These are phyloP conservation scores for Nothopassalora personata DNA, from an alignment of 2,329 filamentous ascomycete genomes.

Conservation along the genomic window DNA sequence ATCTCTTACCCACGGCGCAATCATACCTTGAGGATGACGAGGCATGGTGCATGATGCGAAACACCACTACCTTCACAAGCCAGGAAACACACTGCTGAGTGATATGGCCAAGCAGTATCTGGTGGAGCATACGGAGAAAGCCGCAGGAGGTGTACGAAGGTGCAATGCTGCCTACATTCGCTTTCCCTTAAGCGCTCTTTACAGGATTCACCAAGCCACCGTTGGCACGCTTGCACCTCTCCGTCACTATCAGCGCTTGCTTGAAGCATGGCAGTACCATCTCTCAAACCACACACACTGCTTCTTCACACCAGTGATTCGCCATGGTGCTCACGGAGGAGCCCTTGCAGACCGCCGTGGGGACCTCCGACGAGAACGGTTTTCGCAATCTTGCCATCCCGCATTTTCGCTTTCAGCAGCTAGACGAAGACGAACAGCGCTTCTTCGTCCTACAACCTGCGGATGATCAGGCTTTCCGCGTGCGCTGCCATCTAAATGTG, in stretches of 20 bases:
- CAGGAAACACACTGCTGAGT: too few relatives aligned
- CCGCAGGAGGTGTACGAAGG: too few relatives aligned
- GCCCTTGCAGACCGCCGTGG: background rate
- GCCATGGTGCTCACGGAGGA: background rate
- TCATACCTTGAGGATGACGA: too few relatives aligned
- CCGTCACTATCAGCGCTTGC: background rate
- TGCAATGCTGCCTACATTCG: too few relatives aligned
- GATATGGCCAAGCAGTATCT: too few relatives aligned
- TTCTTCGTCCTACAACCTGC: constrained; percentile 3
- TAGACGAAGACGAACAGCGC: background rate
- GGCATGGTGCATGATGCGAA: too few relatives aligned
- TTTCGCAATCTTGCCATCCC: background rate
- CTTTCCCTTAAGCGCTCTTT: too few relatives aligned
- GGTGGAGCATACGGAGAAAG: too few relatives aligned
- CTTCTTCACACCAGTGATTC: background rate
- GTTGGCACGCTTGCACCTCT: background rate
- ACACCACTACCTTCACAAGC: too few relatives aligned
- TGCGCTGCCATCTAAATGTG: background rate
- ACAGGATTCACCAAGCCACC: background rate
- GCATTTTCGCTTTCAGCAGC: background rate
- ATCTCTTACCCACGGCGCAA: too few relatives aligned
- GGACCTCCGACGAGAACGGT: background rate
- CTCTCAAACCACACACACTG: background rate
- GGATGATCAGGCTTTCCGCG: background rate
- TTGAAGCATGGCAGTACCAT: background rate